Evolutionary conservation across 257 asterid species (phyloP).

Genomic region (Nicotiana tomentosiformis): DNA sequence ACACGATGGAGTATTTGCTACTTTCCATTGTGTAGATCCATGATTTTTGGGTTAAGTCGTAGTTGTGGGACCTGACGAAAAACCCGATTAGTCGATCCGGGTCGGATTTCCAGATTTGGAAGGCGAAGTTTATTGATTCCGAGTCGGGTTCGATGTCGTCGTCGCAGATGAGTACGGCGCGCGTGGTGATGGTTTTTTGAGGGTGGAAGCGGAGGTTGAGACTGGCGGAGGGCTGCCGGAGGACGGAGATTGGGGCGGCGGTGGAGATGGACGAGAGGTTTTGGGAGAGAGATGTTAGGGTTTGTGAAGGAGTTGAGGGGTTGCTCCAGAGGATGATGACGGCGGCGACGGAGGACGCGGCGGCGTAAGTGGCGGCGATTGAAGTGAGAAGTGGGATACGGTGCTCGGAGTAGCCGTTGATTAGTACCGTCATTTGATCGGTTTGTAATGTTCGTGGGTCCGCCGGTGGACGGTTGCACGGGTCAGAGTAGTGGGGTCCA

Average conservation of each 20-base stretch:
- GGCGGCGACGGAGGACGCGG: constrained; percentile 50
- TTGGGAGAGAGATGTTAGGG: constrained; percentile 45
- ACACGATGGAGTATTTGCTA: constrained; percentile 63
- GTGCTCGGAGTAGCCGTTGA: constrained; percentile 84
- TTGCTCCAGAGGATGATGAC: constrained; percentile 79
- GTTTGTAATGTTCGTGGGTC: constrained; percentile 42
- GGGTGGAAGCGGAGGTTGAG: constrained; percentile 83
- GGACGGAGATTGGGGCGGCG: constrained; percentile 31
- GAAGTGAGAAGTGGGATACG: constrained; percentile 74
- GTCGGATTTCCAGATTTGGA: constrained; percentile 56
- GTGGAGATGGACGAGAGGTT: constrained; percentile 34
- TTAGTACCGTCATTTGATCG: constrained; percentile 75
- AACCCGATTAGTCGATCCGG: constrained; percentile 61
- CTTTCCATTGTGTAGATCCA: constrained; percentile 81
- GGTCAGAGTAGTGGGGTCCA: constrained; percentile 18
- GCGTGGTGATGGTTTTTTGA: constrained; percentile 40
- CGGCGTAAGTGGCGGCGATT: constrained; percentile 60
- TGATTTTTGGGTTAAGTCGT: constrained; percentile 42
- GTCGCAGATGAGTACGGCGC: constrained; percentile 79
- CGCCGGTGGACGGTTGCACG: constrained; percentile 24
- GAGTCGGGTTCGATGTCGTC: constrained; percentile 67
- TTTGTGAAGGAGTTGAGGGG: constrained; percentile 52
- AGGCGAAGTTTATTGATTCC: constrained; percentile 57
- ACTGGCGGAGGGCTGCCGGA: constrained; percentile 59
- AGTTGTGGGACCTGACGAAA: constrained; percentile 85